Conservation (phyloP, 2,329 filamentous ascomycete genomes). For the Colletotrichum cereale region DNA sequence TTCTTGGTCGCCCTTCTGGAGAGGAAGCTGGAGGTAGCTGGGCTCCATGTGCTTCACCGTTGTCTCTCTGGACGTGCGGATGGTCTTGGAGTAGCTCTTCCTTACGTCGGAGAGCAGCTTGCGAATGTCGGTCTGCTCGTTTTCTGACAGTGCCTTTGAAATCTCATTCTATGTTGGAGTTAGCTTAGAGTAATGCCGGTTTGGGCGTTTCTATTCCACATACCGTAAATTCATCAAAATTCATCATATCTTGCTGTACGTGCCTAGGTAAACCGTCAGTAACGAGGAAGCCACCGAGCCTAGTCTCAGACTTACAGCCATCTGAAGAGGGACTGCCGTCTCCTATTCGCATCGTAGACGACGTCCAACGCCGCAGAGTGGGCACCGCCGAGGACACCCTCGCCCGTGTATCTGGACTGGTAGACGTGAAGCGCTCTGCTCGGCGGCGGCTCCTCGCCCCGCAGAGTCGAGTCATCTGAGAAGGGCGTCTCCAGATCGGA, state of each 20-base stretch:
- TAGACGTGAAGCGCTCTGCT: conserved; percentile 44
- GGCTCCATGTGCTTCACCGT: conserved; percentile 59
- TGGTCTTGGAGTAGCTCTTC: conserved; percentile 51
- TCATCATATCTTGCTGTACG: conserved; percentile 55
- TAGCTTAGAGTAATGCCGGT: neutral
- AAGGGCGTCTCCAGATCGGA: conserved; percentile 48
- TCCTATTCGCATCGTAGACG: conserved; percentile 49
- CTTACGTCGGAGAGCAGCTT: conserved; percentile 55
- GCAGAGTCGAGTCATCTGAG: conserved; percentile 44
- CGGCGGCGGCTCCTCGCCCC: conserved; percentile 29
- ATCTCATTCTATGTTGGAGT: conserved; percentile 51
- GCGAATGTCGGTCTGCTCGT: conserved; percentile 51
- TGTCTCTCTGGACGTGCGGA: conserved; percentile 52
- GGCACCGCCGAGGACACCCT: conserved; percentile 51
- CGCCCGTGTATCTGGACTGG: conserved; percentile 54
- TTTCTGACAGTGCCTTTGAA: conserved; percentile 41
- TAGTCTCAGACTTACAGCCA: conserved; percentile 52
- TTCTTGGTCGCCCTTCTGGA: conserved; percentile 44
- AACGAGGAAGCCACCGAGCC: too few species aligned
- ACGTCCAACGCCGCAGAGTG: conserved; percentile 53
- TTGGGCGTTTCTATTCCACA: neutral
- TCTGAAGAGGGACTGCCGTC: conserved; percentile 53
- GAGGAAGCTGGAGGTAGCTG: conserved; percentile 51
- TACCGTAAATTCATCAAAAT: conserved; percentile 58
- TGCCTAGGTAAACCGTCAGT: conserved; percentile 49